Conservation (phyloP, 108 stramenopile species). For the Cyclotella sp. region DNA sequence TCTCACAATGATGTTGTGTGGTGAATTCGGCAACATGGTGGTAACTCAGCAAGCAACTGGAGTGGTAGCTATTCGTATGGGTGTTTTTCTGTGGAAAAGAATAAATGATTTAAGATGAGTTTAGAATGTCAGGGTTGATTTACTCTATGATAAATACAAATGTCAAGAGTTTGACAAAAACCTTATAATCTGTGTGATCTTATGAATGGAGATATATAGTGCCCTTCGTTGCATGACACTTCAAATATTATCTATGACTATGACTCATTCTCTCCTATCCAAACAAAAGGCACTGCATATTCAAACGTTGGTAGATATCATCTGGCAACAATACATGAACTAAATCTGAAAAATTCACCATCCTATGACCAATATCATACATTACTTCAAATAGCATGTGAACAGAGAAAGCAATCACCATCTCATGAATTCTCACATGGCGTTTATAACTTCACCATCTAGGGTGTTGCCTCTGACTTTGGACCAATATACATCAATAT, state of each 20-base stretch:
- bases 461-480: constrained; percentile 30
- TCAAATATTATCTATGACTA: constrained; percentile 40
- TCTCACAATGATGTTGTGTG: no score
- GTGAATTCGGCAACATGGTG: no score
- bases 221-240: constrained; percentile 36
- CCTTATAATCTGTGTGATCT: no score
- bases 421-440: constrained; percentile 32
- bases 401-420: constrained; percentile 11
- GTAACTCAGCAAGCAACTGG: no score
- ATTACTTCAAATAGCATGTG: constrained; percentile 8
- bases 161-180: no score
- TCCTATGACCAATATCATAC: constrained; percentile 10
- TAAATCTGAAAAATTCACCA: constrained; percentile 10
- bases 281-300: constrained; percentile 33
- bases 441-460: constrained; percentile 34
- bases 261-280: constrained; percentile 22
- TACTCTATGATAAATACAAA: no score
- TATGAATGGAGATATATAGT: no score
- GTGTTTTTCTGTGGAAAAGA: no score
- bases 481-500: constrained; percentile 46
- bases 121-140: no score
- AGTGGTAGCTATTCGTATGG: no score
- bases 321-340: constrained; percentile 38
- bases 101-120: no score
- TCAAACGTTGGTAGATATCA: constrained; percentile 39